These are phyloP conservation scores for Cymodocea nodosa DNA, from an alignment of 116 monocot species.

Conservation along the genomic window DNA sequence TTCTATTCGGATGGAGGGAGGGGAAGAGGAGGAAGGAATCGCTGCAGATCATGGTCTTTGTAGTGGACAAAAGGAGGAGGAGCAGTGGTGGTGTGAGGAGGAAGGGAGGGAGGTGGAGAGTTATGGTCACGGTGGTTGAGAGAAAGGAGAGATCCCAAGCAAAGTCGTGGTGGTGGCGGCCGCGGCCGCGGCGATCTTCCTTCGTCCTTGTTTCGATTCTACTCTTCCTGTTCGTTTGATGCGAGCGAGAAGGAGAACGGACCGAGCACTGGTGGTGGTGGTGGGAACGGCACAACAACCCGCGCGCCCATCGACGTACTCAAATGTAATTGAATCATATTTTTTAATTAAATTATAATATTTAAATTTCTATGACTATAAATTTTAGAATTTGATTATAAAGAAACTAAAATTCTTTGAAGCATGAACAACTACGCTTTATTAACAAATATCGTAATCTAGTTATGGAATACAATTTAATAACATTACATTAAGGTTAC, in stretches of 20 bases:
- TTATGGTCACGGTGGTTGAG: slow-evolving; percentile 47
- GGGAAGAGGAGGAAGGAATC: not conserved
- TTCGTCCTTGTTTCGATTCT: slow-evolving; percentile 2
- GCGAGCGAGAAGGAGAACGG: slow-evolving; percentile 1
- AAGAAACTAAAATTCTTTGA: no score
- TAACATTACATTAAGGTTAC: no score
- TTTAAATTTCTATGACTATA: not conserved
- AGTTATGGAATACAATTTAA: no score
- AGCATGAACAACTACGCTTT: no score
- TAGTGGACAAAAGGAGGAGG: slow-evolving; percentile 12
- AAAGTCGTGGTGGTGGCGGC: slow-evolving; percentile 15
- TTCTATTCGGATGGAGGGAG: not conserved
- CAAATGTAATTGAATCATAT: no score
- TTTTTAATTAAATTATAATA: not conserved
- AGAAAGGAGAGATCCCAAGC: slow-evolving; percentile 44
- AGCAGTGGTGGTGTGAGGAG: slow-evolving; percentile 7
- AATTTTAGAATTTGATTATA: no score
- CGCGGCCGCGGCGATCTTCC: no score
- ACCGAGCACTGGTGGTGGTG: not conserved
- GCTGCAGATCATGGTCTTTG: slow-evolving; percentile 4
- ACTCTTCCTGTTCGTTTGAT: slow-evolving; percentile 6
- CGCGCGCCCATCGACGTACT: no score
- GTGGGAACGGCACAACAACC: not conserved
- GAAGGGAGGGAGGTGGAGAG: slow-evolving; percentile 21
- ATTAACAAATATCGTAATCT: no score